phyloP scores from a whole-genome alignment of 768 basidiomycete genomes.

The Boletus sp. region DNA sequence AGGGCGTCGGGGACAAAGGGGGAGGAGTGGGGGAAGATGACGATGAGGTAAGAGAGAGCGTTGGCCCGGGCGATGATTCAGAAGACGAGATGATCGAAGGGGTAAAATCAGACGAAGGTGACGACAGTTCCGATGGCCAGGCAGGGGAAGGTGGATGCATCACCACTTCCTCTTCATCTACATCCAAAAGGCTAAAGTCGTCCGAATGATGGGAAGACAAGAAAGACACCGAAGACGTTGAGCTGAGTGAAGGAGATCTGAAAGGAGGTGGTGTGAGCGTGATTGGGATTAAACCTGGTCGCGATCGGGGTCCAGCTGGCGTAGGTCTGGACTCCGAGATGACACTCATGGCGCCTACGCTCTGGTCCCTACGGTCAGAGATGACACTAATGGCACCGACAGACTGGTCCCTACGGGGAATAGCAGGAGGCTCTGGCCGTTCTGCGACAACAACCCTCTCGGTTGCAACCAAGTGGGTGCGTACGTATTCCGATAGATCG shows the following conservation, averaged over 20 bases:
- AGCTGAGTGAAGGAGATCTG: conserved; percentile 40
- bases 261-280: conserved; percentile 43
- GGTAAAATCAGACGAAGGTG: conserved; percentile 26
- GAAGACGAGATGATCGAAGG: conserved; percentile 34
- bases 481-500: conserved; percentile 57
- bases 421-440: conserved; percentile 11
- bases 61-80: conserved; percentile 34
- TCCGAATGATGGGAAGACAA: conserved; percentile 72
- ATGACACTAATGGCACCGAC: conserved; percentile 43
- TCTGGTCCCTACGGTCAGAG: conserved; percentile 39
- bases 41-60: conserved; percentile 39
- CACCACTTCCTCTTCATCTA: conserved; percentile 25
- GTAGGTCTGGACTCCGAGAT: conserved; percentile 32
- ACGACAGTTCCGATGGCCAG: conserved; percentile 33
- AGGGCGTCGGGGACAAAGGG: conserved; percentile 37
- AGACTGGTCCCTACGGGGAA: conserved; percentile 38
- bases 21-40: conserved; percentile 34
- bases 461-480: conserved; percentile 33
- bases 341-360: conserved; percentile 44
- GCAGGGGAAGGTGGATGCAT: conserved; percentile 34
- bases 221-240: conserved; percentile 40
- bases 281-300: conserved; percentile 29
- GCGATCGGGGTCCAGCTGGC: conserved; percentile 26
- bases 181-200: conserved; percentile 48
- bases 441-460: conserved; percentile 15